Base-by-base conservation (phyloP, 352 stramenopile genomes). In the Pythium aquatile region DNA sequence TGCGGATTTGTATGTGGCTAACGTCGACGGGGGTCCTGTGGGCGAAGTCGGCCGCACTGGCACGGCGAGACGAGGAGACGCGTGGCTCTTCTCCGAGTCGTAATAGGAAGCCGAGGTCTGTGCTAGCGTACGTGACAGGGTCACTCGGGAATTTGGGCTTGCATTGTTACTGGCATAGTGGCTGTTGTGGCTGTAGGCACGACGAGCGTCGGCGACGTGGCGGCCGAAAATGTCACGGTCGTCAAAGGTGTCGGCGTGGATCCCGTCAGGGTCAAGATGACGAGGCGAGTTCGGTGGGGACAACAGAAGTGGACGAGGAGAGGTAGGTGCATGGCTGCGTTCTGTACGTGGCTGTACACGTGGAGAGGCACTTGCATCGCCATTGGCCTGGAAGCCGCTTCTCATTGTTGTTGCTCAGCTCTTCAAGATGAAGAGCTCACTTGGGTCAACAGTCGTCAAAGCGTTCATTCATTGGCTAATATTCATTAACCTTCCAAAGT, bases 201-300 rank as follows among this genome's bases (percentile, higher is more conserved):
- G 14, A 24, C 28, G 54, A 3, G 61, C 54, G 46, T 59, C 54
- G n/a, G 57, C 61, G 51, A 69, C 62, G 33, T 55, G 59, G 33
- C 61, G 58, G 33, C 32, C 24, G 30, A 74, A 70, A 37, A 74
- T 74, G 54, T 74, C 67, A 35, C 58, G 67, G 47, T 74, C 67
- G 47, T 74, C 58, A 24, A 70, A 67, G 9, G 55, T n/a, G 24
- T 70, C 58, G 32, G 16, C 32, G 11, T 65, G 61, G 13, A 60
- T 16, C 4, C 57, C 62, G 33, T 74, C 67, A 7, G 67, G 67
- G 44, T 74, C 67, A 0, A 56, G 0, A 40, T 53, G 42, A 7
- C 67, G 61, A 20, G 61, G 67, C 26, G 67, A 74, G 37, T 44
- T 14, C 26, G 58, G 44, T 29, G 44, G 44, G 20, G 64, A 47